Base-by-base conservation (phyloP, 2,329 filamentous ascomycete genomes). In the Teratosphaeria zuluensis region DNA sequence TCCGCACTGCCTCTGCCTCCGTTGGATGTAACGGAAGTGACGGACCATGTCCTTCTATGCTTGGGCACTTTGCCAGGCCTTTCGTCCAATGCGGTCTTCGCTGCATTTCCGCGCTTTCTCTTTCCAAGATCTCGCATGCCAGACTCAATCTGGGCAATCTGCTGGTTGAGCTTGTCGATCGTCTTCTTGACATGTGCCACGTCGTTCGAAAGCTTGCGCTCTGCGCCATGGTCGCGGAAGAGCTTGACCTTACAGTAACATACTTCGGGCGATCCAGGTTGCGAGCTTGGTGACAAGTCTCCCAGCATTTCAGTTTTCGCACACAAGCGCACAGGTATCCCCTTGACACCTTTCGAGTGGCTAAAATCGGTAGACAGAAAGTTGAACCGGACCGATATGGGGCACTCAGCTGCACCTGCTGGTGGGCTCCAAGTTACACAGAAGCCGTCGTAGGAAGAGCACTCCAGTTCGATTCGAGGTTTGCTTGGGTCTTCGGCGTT, bases 281-380 rank as follows among this genome's bases (percentile, higher is more conserved):
- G 56, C 12, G 56, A 11, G 54, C 30, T 56, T 57, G 38, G 62
- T 19, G 42, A 21, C 4, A 48, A 11, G n/a, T 48, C 42, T 55
- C 30, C 65, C n/a, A 92, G 60, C 11, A 86, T 74, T 63, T 88
- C 87, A 0, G 94, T 97, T 75, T 97, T 97, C 14, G 92, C 86
- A 73, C 92, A 97, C 0, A 97, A 81, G 58, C 94, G 81, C 4
- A 99, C 92, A 0, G 94, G 92, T 64, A 97, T 96, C 38, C 94
- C 94, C 75, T 97, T 99, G 54, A 99, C 94, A 53, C 94, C 94
- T 71, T 99, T 99, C 9, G 94, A 97, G 70, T 97, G 94, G 73
- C 92, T 97, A 72, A 97, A 99, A 71, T 99, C 94, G 8, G 94
- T 99, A 0, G 94, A 99, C 0, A 99, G 80, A 70, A 99, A 99